Conservation (phyloP, 352 stramenopile species). For the Phytophthora cactorum region DNA sequence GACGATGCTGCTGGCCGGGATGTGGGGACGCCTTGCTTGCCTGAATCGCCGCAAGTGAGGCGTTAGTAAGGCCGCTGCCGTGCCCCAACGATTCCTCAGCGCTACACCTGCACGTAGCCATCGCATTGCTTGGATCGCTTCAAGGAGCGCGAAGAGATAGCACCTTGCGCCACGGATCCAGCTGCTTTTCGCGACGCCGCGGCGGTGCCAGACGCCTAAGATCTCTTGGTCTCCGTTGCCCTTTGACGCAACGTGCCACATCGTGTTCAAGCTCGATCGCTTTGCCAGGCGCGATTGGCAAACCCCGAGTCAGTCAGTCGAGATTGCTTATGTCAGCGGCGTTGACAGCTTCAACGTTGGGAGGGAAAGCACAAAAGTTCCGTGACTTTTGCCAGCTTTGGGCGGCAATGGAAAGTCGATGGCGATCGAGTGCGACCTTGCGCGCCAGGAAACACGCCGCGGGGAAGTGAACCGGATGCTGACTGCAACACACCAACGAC, state of each 20-base stretch:
- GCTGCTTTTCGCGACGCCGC: constrained; percentile 38
- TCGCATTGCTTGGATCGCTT: constrained; percentile 19
- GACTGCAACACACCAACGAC: neutral
- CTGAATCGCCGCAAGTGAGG: constrained; percentile 6
- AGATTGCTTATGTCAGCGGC: constrained; percentile 30
- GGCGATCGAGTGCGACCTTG: neutral
- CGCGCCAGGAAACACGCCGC: neutral
- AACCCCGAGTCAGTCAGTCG: constrained; percentile 14
- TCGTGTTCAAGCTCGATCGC: constrained; percentile 18
- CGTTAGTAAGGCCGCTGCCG: constrained; percentile 28
- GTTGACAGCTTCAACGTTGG: constrained; percentile 22
- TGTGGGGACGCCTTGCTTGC: constrained; percentile 2
- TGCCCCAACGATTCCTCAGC: constrained; percentile 16
- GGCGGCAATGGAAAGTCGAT: constrained; percentile 3
- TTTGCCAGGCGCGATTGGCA: constrained; percentile 11
- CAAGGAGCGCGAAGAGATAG: constrained; percentile 16
- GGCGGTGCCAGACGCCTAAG: constrained; percentile 19
- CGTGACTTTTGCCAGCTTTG: neutral
- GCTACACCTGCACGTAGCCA: constrained; percentile 17
- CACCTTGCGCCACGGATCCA: constrained; percentile 20
- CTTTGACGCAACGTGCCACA: constrained; percentile 15
- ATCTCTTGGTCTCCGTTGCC: constrained; percentile 22
- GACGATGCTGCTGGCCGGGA: constrained; percentile 9
- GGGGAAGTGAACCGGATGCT: constrained; percentile 2
- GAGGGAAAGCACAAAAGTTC: neutral